Percentiles rank a stretch among this genome's conserved stretches.
Conservation (phyloP, 148 eudicot genomes). For the Camellia granthamiana region DNA sequence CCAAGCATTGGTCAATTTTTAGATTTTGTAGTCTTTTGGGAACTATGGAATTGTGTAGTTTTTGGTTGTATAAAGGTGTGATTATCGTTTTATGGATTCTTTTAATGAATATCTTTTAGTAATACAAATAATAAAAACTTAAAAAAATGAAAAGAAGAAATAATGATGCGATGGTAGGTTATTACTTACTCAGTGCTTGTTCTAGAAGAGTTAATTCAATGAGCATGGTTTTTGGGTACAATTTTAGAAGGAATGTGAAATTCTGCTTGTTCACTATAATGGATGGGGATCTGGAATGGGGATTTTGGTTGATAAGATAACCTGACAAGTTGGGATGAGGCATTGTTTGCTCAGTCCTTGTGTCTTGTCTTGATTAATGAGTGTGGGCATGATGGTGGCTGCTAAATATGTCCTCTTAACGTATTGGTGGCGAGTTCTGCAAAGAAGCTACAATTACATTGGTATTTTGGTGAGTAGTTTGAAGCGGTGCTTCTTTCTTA, state of each 20-base stretch:
- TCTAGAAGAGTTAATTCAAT: neutral
- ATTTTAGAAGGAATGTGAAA: too few relatives aligned
- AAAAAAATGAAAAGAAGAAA: too few relatives aligned
- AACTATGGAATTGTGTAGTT: neutral
- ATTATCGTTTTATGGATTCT: neutral
- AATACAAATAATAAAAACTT: too few relatives aligned
- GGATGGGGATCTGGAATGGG: neutral
- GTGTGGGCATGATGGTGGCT: slow-evolving; percentile 1
- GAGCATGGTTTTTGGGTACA: neutral
- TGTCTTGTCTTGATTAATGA: neutral
- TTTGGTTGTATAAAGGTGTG: neutral
- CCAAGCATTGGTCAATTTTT: neutral
- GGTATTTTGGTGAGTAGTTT: neutral
- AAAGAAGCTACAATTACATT: neutral
- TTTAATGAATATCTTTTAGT: too few relatives aligned
- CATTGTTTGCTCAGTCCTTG: neutral
- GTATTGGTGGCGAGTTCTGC: neutral
- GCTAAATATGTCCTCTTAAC: neutral
- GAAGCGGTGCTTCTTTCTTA: neutral
- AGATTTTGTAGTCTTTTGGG: neutral
- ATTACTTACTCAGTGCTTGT: neutral
- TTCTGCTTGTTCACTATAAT: neutral
- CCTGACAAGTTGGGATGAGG: neutral
- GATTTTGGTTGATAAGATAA: neutral
- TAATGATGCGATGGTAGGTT: neutral